Conservation (phyloP, 441 rosid genomes). For the Breynia disticha region DNA sequence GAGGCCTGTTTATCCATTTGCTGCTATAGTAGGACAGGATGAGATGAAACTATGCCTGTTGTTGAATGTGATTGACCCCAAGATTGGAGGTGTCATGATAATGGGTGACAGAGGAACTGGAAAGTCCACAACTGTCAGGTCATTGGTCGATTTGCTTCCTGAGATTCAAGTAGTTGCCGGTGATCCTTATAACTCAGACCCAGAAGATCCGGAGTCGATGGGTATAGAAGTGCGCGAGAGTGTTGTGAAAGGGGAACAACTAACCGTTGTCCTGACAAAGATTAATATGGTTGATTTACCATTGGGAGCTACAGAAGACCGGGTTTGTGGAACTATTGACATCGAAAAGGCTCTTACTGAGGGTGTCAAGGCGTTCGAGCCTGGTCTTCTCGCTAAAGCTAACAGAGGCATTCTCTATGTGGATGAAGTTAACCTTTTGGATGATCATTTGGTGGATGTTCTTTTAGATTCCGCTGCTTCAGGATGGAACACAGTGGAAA, state of each 20-base stretch:
- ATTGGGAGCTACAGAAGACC: constrained; percentile 88
- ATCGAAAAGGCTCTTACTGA: constrained; percentile 93
- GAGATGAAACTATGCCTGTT: constrained; percentile 94
- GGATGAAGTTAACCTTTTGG: constrained; percentile 89
- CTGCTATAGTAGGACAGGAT: constrained; percentile 95
- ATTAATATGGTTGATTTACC: constrained; percentile 98
- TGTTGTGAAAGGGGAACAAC: constrained; percentile 40
- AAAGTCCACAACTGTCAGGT: constrained; percentile 81
- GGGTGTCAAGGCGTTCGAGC: constrained; percentile 96
- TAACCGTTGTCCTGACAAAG: constrained; percentile 33
- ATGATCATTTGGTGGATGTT: constrained; percentile 93
- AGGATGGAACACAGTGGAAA: constrained; percentile 95
- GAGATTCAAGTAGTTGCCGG: constrained; percentile 68
- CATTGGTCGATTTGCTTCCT: constrained; percentile 80
- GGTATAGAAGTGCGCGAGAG: constrained; percentile 74
- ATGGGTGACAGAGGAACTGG: constrained; percentile 99
- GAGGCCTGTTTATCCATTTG: constrained; percentile 85
- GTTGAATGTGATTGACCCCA: constrained; percentile 85
- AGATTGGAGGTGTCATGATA: constrained; percentile 94
- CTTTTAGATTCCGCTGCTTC: constrained; percentile 98
- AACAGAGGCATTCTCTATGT: constrained; percentile 91
- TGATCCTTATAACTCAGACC: constrained; percentile 89
- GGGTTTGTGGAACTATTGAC: constrained; percentile 89
- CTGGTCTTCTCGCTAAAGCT: constrained; percentile 91
- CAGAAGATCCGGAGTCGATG: constrained; percentile 81